Percentiles rank a stretch among this genome's conserved stretches.
These are phyloP conservation scores for Chytriomyces confervae DNA, from an alignment of 192 early-diverging fungal genomes.

Conservation along the genomic window DNA sequence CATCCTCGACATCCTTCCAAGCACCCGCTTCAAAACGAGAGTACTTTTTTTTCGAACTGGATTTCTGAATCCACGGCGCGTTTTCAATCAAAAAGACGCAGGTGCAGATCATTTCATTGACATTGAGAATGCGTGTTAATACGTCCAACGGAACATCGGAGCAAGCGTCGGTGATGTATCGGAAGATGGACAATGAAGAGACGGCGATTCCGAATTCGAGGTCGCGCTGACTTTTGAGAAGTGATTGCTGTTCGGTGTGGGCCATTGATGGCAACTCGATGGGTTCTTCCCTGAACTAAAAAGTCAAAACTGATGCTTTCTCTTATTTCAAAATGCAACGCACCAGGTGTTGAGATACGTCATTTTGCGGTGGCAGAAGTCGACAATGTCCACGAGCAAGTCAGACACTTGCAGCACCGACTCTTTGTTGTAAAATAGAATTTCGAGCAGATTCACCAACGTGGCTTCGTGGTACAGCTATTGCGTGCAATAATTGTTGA, in stretches of 20 bases:
- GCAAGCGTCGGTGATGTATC: slow-evolving; percentile 48
- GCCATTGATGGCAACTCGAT: background rate
- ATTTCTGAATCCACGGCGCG: slow-evolving; percentile 47
- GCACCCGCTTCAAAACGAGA: slow-evolving; percentile 43
- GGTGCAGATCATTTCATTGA: slow-evolving; percentile 45
- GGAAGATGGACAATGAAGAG: slow-evolving; percentile 47
- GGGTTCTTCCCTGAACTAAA: background rate
- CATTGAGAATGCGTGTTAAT: slow-evolving; percentile 43
- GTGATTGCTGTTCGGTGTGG: background rate
- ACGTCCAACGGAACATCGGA: slow-evolving; percentile 43
- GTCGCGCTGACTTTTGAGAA: slow-evolving; percentile 31
- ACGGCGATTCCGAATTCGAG: slow-evolving; percentile 49
- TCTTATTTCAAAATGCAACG: background rate
- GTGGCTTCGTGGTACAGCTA: slow-evolving; percentile 63
- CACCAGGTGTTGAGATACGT: slow-evolving; percentile 42
- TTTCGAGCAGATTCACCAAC: slow-evolving; percentile 57
- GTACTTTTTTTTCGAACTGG: slow-evolving; percentile 20
- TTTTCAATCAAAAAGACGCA: slow-evolving; percentile 46
- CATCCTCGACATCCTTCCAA: slow-evolving; percentile 48
- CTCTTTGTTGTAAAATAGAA: slow-evolving; percentile 47
- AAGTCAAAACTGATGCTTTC: background rate
- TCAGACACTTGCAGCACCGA: slow-evolving; percentile 42
- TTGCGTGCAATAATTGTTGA: slow-evolving; percentile 16
- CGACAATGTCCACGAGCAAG: slow-evolving; percentile 49
- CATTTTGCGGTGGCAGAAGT: slow-evolving; percentile 52